Percentiles rank a stretch among this genome's conserved stretches.
Conservation (phyloP, 2,329 filamentous ascomycete species). For the Aspergillus sp. region DNA sequence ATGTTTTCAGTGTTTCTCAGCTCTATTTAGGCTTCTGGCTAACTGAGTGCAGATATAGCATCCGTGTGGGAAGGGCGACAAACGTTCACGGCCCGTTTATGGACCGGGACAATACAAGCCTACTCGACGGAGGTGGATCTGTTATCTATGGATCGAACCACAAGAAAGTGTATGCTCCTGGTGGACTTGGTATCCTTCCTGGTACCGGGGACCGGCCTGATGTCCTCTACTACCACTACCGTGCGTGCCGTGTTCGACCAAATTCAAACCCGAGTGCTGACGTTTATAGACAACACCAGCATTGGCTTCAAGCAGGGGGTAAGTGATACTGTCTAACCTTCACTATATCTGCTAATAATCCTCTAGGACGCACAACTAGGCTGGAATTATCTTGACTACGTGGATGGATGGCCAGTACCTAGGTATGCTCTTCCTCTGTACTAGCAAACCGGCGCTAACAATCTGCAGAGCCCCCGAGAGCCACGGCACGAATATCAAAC, state of each 20-base stretch:
- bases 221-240: constrained; percentile 47
- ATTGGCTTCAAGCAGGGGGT: constrained; percentile 35
- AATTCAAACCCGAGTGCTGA: neutral
- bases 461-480: constrained; percentile 16
- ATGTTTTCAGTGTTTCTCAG: constrained; percentile 15
- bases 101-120: constrained; percentile 32
- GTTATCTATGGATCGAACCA: constrained; percentile 45
- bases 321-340: constrained; percentile 14
- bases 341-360: constrained; percentile 3
- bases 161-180: constrained; percentile 44
- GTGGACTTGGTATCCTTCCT: constrained; percentile 40
- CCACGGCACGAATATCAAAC: constrained; percentile 2
- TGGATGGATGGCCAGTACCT: constrained; percentile 43
- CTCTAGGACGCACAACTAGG: constrained; percentile 41
- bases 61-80: constrained; percentile 42
- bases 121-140: constrained; percentile 40
- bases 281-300: constrained; percentile 35
- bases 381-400: constrained; percentile 43
- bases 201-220: constrained; percentile 32
- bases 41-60: constrained; percentile 33
- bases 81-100: constrained; percentile 40
- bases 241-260: constrained; percentile 25
- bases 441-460: neutral
- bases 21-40: neutral
- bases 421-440: constrained; percentile 13